A percentile compares a stretch with the other conserved stretches of the same genome.
phyloP scores from a whole-genome alignment of 768 basidiomycete genomes.

The Leccinum incarnatum region DNA sequence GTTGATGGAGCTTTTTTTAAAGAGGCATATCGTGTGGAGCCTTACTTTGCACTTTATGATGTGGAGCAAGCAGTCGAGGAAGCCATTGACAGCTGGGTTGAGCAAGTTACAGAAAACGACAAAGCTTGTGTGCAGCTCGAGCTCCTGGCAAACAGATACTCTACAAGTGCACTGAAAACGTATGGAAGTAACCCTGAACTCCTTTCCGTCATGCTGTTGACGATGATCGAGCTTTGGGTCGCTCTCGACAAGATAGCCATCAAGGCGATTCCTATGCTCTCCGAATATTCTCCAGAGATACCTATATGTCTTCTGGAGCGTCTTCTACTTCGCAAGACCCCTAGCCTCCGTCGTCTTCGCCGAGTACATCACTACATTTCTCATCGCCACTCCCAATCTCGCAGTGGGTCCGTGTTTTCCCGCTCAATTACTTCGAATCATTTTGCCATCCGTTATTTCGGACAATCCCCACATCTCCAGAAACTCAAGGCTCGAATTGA shows the following conservation, averaged over 20 bases:
- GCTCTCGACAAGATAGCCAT: conserved; percentile 29
- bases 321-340: conserved; percentile 28
- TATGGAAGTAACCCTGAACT: conserved; percentile 38
- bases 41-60: conserved; percentile 29
- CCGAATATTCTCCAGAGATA: conserved; percentile 34
- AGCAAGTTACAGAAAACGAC: background rate
- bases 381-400: too few relatives aligned
- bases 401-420: conserved; percentile 33
- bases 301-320: conserved; percentile 18
- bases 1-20: conserved; percentile 5
- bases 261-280: conserved; percentile 23
- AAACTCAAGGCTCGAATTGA: conserved; percentile 32
- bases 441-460: conserved; percentile 38
- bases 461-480: conserved; percentile 22
- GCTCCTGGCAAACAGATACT: conserved; percentile 28
- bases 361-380: conserved; percentile 25
- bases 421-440: conserved; percentile 10
- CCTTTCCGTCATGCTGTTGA: conserved; percentile 42
- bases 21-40: conserved; percentile 2
- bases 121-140: conserved; percentile 14
- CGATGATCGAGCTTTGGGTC: conserved; percentile 34
- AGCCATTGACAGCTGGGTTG: conserved; percentile 35
- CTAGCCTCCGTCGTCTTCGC: conserved; percentile 29
- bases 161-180: conserved; percentile 17
- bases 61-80: conserved; percentile 35